These are phyloP conservation scores for Carex sylvatica DNA, from an alignment of 202 grass and related monocot species.

Conservation along the genomic window DNA sequence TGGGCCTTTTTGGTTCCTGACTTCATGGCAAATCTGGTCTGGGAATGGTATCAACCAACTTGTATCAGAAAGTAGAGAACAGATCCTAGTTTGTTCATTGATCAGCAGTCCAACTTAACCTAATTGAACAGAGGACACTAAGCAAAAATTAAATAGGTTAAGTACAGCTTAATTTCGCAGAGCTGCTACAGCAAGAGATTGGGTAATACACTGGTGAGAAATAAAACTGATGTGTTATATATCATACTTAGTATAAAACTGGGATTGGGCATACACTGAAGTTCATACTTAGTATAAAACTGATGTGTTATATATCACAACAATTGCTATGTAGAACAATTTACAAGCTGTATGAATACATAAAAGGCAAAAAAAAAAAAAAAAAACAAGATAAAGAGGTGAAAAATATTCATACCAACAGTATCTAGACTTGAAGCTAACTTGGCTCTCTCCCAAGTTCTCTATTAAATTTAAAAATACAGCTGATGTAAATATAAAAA, in stretches of 20 bases:
- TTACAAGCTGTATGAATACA: neutral
- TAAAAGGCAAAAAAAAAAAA: neutral
- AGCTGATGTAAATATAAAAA: neutral
- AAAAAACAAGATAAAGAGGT: neutral
- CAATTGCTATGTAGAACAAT: neutral
- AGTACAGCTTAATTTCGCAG: neutral
- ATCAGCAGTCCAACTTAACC: neutral
- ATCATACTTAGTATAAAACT: neutral
- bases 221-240: neutral
- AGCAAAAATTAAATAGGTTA: neutral
- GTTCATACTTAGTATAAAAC: neutral
- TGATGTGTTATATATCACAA: neutral
- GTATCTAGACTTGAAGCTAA: constrained; percentile 60
- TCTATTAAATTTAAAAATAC: constrained; percentile 35
- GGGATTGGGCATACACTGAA: neutral
- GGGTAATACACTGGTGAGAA: neutral
- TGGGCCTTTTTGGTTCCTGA: neutral
- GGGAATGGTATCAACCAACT: neutral
- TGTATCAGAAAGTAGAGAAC: neutral
- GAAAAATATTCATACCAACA: constrained; percentile 50
- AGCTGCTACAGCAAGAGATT: neutral
- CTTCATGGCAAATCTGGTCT: neutral
- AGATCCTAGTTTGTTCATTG: neutral
- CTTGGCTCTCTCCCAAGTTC: constrained; percentile 93
- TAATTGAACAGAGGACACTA: neutral